Evolutionary conservation across 2,329 filamentous ascomycete genomes (phyloP), one percentile per base, ranked within the genome.

Genomic region (Fusarium irregulare): DNA sequence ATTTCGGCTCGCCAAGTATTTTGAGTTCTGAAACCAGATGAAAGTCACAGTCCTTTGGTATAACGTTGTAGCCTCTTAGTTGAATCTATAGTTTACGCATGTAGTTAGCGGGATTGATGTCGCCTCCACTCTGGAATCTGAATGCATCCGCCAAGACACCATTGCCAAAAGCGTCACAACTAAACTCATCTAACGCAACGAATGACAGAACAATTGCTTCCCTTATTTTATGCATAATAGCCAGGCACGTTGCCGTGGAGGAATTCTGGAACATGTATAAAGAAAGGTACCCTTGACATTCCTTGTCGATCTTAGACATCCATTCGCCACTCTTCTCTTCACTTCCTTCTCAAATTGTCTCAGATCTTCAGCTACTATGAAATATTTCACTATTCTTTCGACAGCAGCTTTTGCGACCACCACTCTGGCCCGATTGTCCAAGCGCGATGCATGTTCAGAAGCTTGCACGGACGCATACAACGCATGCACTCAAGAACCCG

Each of bases 361-460:
- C 16, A 34, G 6, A 7, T 5, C 25, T 30, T 5, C 7, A 14
- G 4, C 21, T 18, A 37, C 2, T 11, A 64, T 63, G 60, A 64
- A 63, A 9, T 3, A 20, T 1, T 21, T 27, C 1, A 4, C 37
- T 9, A 14, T 20, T 10, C 23, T 64, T 0, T 20, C 27, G 6
- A 12, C 34, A 2, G 12, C 16, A 7, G 5, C 10, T 1, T 25
- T 63, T 27, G 18, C 20, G 0, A n/a, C 13, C 1, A n/a, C 14
- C 6, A 2, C 20, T 4, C 10, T 16, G 23, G 47, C 60, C 3
- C 28, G 18, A 5, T 16, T 48, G 6, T 44, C 20, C 12, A 45
- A 56, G 10, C 49, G 60, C 0, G 49, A 64, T n/a, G 60, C 40
- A 18, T 51, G 44, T 25, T 45, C 55, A 4, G 50, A 40, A 27